A percentile compares a stretch with the other conserved stretches of the same genome.
Evolutionary conservation across 1,284 basidiomycete species (phyloP).

Genomic region (Sporisorium scitamineum): DNA sequence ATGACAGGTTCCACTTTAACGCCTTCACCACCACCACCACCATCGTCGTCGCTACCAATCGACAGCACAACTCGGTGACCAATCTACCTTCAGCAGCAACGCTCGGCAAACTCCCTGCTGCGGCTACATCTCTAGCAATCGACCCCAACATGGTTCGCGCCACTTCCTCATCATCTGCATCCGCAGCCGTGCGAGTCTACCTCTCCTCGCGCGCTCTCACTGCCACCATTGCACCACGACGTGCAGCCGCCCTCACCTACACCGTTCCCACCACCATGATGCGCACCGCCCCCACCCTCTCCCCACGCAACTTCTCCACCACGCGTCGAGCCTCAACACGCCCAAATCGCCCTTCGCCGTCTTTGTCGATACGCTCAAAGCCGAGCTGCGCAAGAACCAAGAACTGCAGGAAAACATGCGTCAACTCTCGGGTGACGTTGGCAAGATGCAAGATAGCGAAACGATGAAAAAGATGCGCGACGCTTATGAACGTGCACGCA

Average conservation of each 20-base stretch:
- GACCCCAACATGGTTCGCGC: conserved; percentile 24
- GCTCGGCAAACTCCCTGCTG: not conserved
- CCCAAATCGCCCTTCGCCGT: conserved; percentile 86
- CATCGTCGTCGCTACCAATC: no score
- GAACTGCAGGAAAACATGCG: conserved; percentile 96
- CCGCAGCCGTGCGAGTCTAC: conserved; percentile 17
- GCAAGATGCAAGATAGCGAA: conserved; percentile 95
- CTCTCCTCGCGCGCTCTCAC: conserved; percentile 26
- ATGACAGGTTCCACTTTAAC: no score
- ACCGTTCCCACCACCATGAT: not conserved
- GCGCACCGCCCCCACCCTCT: not conserved
- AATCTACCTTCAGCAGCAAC: not conserved
- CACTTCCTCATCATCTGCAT: not conserved
- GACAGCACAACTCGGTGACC: conserved; percentile 6
- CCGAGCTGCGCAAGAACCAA: conserved; percentile 92
- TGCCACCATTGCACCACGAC: conserved; percentile 25
- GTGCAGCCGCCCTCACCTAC: not conserved
- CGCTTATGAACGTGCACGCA: conserved; percentile 91
- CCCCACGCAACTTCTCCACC: conserved; percentile 19
- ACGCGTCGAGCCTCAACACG: conserved; percentile 11
- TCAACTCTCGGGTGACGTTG: conserved; percentile 95
- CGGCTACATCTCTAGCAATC: not conserved
- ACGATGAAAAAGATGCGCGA: conserved; percentile 92
- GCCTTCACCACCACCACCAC: not conserved
- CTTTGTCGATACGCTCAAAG: conserved; percentile 91